These are phyloP conservation scores for Cryptococcus sp. DNA, from an alignment of 1,284 basidiomycete genomes.

Conservation along the genomic window DNA sequence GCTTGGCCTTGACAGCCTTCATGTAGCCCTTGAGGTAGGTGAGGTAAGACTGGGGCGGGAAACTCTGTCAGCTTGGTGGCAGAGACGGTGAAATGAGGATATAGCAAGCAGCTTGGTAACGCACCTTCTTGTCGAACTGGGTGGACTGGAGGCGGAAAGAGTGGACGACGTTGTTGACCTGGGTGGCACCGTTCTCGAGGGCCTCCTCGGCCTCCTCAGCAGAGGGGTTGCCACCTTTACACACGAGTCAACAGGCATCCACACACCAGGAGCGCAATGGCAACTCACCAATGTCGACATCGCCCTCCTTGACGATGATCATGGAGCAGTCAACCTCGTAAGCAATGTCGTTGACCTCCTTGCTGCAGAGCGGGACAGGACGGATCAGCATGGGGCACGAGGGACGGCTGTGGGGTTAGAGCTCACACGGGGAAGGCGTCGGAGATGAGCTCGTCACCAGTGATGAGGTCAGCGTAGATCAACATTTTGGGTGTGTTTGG, in stretches of 20 bases:
- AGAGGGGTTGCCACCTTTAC: slow-evolving; percentile 80
- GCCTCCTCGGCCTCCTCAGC: slow-evolving; percentile 82
- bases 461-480: slow-evolving; percentile 57
- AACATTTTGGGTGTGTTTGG: slow-evolving; percentile 35
- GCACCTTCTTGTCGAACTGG: slow-evolving; percentile 81
- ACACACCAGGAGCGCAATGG: neutral
- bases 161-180: slow-evolving; percentile 89
- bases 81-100: neutral
- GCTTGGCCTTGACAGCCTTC: slow-evolving; percentile 69
- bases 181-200: slow-evolving; percentile 69
- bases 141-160: slow-evolving; percentile 87
- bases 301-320: slow-evolving; percentile 74
- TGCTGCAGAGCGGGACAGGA: slow-evolving; percentile 55
- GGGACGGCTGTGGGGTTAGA: neutral
- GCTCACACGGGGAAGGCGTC: slow-evolving; percentile 82
- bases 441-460: slow-evolving; percentile 90
- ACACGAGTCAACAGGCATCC: neutral
- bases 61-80: neutral
- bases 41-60: slow-evolving; percentile 57
- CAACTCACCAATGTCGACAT: slow-evolving; percentile 82
- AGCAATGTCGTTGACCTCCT: slow-evolving; percentile 75
- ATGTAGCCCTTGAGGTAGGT: slow-evolving; percentile 88
- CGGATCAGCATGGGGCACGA: neutral
- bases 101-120: neutral
- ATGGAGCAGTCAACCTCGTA: slow-evolving; percentile 83